Evolutionary conservation across 129 eudicot species (phyloP), one percentile per base, ranked within the genome.

Genomic region (Smallanthus sonchifolius): DNA sequence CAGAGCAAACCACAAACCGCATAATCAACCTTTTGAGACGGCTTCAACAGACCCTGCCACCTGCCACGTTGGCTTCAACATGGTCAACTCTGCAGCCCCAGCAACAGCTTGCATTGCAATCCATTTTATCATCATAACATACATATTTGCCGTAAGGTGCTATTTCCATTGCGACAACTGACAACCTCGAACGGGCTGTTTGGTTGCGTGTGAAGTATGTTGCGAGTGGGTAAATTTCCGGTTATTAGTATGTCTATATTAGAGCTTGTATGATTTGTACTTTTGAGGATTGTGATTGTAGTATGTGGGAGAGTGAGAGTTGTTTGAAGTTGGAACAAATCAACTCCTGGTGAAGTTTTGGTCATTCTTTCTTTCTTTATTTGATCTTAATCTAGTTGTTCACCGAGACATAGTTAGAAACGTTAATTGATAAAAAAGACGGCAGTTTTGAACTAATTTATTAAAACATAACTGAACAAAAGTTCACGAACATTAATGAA

Each of bases 51-150:
- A 87, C 96, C 4, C 81, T 87, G 32, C 96, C 96, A 65, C 88
- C 92, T 36, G 79, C 86, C 20, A 79, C 84, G 10, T 69, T 89
- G 76, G 88, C 95, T 67, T 86, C 88, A 19, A 86, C 87, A 35
- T 85, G 90, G 92, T 83, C 92, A 57, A 86, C 90, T 65, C 84
- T 90, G 84, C 96, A 87, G 66, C 96, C 96, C 35, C 92, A 90
- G 74, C 92, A 90, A 83, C 96, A 90, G 68, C 89, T 85, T 6
- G 83, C 96, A 13, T 74, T 90, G 80, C 96, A 90, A 51, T 87
- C 96, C 37, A 87, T 90, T 54, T 85, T 87, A 4, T 85, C 96
- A 17, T 83, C 86, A 5, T 85, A 76, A 3, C 72, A 43, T 67
- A 68, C 8, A 28, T 44, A 11, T 28, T 14, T 30, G 43, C 39